phyloP scores from a whole-genome alignment of 495 filamentous ascomycete species.

The Pyrenula aspistea region DNA sequence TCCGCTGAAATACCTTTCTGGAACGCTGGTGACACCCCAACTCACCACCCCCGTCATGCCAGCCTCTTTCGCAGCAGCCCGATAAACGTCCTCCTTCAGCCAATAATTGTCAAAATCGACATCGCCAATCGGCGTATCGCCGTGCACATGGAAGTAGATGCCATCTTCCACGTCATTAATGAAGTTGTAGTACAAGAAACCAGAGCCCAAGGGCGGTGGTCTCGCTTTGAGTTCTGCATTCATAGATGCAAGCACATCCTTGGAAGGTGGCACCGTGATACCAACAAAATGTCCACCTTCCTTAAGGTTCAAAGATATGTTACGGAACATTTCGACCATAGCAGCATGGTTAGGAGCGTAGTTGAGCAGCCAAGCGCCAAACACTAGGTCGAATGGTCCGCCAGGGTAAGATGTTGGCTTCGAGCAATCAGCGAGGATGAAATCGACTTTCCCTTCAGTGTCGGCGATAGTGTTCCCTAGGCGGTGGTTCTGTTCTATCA shows the following conservation, averaged over 20 bases:
- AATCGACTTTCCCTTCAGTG: conserved; percentile 1
- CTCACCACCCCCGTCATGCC: conserved; percentile 4
- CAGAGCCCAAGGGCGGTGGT: conserved; percentile 2
- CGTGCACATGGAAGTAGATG: conserved; percentile 2
- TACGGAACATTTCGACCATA: conserved; percentile 20
- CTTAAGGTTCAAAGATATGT: conserved; percentile 20
- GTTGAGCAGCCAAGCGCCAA: conserved; percentile 26
- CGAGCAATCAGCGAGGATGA: conserved; percentile 11
- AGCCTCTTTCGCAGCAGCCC: conserved; percentile 5
- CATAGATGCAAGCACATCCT: background rate
- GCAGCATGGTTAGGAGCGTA: conserved; percentile 16
- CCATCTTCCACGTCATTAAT: conserved; percentile 5
- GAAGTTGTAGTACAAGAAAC: conserved; percentile 1
- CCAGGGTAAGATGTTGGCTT: conserved; percentile 8
- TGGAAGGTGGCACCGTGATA: background rate
- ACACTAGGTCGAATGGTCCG: conserved; percentile 25
- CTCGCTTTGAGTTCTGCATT: background rate
- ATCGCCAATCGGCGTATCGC: conserved; percentile 1
- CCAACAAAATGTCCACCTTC: conserved; percentile 17
- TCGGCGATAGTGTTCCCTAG: background rate
- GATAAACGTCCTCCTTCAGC: conserved; percentile 1
- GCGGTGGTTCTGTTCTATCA: conserved; percentile 15
- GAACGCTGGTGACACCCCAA: conserved; percentile 6
- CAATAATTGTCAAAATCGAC: conserved; percentile 6
- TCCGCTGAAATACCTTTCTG: conserved; percentile 7